Evolutionary conservation across 2,329 filamentous ascomycete genomes (phyloP), one percentile per base, ranked within the genome.

Genomic region (Rutstroemia sp.): DNA sequence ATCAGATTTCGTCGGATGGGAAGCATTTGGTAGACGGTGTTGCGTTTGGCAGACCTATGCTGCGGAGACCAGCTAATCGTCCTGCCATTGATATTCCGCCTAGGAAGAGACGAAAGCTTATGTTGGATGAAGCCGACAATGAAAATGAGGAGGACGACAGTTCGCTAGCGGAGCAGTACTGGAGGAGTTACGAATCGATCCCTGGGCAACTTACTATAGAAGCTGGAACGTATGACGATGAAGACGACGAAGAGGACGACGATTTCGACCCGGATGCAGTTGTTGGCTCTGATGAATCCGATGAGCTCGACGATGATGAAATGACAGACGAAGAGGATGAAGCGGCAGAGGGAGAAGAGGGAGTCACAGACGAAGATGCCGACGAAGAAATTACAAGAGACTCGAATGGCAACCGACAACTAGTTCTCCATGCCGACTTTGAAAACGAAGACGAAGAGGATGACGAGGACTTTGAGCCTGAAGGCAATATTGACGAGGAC

Each of bases 1-100:
- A 87, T 61, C 92, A 96, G 70, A 95, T 96, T 53, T 84, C 87
- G 0, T 66, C 74, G 2, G 87, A 89, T 69, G 92, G 92, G 4
- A 86, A 79, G 62, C 91, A 92, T 68, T 77, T 96, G 5, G 79
- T 94, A 10, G 92, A 97, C 68, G 92, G 92, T 3, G 76, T 96
- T 19, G 81, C 90, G 0, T 96, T 92, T 69, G 92, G 92, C 2
- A 81, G 86, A 58, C 84, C 87, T 1, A 83, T 83, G 66, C 73
- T 92, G 8, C 81, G 80, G 64, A 66, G 73, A 1, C 76, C 79
- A 0, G 76, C 77, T 7, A 77, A 78, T 57, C 80, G 90, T 48
- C 90, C 90, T 1, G 69, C 79, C 0, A 74, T 95, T 41, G 73
- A 78, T 12, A 88, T 95, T 16, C 88, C 88, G 0, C 85, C 90